Base-by-base conservation (phyloP, 2,329 filamentous ascomycete species). In the Alternaria sp. region DNA sequence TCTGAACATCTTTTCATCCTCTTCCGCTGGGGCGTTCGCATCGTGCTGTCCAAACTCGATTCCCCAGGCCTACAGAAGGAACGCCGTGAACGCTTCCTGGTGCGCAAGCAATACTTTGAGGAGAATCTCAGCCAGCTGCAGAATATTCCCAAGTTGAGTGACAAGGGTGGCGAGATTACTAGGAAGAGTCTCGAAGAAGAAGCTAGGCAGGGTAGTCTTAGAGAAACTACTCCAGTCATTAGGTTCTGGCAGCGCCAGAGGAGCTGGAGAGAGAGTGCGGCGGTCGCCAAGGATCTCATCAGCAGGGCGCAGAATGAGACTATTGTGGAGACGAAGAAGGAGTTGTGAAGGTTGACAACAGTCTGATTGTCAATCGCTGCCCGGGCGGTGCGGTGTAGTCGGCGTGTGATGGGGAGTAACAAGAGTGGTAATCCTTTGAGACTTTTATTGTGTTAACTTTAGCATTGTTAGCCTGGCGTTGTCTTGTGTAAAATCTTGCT, bases 1-100 rank as follows among this genome's bases (percentile, higher is more conserved):
- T 89, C 92, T 0, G 95, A 99, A 76, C 94, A 99, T 75, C 81
- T 94, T 16, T 98, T 96, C 76, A 87, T 99, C n/a, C 82, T 89
- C 3, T 86, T 92, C 2, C 89, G 94, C 70, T 85, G 89, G 62
- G 86, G 84, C 0, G 91, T 97, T 5, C 87, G 89, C 41, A 86
- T 88, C 54, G 88, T 89, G 4, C 87, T 99, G 69, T 84, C 83
- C 61, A 95, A 93, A 76, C 81, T 97, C 54, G 94, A 98, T 71
- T 94, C 90, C 47, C 92, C 92, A 0, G 94, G 93, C 1, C 83
- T 94, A 57, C 92, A 96, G 71, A 93, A 93, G 78, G 94, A 96
- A 79, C 87, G 91, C 14, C 88, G 88, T 4, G 92, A 97, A 75
- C 86, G 92, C 22, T 98, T 90, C 78, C 78, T 90, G 48, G 88